phyloP scores from a whole-genome alignment of 768 basidiomycete genomes.

The Piloderma croceum region DNA sequence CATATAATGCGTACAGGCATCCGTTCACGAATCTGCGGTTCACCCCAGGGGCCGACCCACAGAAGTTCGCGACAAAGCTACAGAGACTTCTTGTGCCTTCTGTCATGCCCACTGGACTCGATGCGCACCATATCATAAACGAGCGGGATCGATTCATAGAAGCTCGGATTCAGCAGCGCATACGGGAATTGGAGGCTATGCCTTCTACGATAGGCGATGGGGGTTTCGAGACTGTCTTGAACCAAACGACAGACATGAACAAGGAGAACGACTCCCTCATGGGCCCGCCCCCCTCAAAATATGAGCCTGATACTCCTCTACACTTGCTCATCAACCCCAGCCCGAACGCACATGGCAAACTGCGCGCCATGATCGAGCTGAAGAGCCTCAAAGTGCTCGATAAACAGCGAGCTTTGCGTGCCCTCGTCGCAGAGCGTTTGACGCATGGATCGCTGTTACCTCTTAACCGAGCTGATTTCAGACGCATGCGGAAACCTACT shows the following conservation, averaged over 20 bases:
- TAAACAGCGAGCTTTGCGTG: constrained; percentile 85
- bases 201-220: constrained; percentile 80
- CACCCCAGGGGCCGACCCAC: constrained; percentile 51
- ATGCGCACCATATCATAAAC: constrained; percentile 84
- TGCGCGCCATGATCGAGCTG: constrained; percentile 89
- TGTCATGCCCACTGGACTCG: constrained; percentile 85
- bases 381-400: constrained; percentile 84
- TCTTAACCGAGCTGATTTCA: constrained; percentile 88
- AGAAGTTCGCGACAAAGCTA: constrained; percentile 62
- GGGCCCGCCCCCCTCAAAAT: too few species aligned
- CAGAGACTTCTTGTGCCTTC: constrained; percentile 83
- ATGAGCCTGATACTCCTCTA: too few species aligned
- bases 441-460: constrained; percentile 85
- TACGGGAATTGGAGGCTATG: constrained; percentile 77
- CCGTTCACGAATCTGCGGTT: constrained; percentile 80
- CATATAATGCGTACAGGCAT: constrained; percentile 85
- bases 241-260: not conserved
- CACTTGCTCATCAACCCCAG: constrained; percentile 47
- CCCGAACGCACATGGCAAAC: constrained; percentile 69
- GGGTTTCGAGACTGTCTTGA: constrained; percentile 50
- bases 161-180: constrained; percentile 81
- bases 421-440: constrained; percentile 80
- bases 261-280: constrained; percentile 18
- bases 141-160: constrained; percentile 92
- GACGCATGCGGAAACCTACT: constrained; percentile 77